Percentiles rank a stretch among this genome's conserved stretches.
These are phyloP conservation scores for Ciborinia camelliae DNA, from an alignment of 2,329 filamentous ascomycete species.

Conservation along the genomic window DNA sequence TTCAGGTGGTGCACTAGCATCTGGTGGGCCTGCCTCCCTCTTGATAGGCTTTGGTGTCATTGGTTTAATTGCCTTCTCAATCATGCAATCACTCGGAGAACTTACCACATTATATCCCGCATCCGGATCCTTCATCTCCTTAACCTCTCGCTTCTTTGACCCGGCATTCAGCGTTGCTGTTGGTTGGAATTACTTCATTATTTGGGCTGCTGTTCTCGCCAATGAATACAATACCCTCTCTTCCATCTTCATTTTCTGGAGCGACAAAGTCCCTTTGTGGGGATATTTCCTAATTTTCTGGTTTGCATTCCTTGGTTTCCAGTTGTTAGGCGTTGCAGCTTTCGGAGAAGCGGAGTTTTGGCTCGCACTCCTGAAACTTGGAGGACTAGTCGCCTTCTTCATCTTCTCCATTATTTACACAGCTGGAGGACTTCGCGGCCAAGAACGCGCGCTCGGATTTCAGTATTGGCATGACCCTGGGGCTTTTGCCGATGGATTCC, in stretches of 20 bases:
- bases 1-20: conserved; percentile 63
- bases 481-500: conserved; percentile 66
- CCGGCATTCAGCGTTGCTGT: conserved; percentile 65
- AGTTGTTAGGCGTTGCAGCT: conserved; percentile 67
- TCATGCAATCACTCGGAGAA: conserved; percentile 66
- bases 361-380: conserved; percentile 69
- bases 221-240: conserved; percentile 71
- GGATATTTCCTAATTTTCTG: conserved; percentile 72
- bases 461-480: conserved; percentile 70
- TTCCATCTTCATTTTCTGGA: conserved; percentile 65
- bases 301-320: conserved; percentile 65
- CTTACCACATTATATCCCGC: conserved; percentile 70
- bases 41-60: conserved; percentile 72
- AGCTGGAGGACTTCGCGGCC: conserved; percentile 60
- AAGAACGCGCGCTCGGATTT: conserved; percentile 59
- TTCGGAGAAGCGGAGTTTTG: conserved; percentile 81
- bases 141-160: conserved; percentile 69
- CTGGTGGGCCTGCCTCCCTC: conserved; percentile 67
- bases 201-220: conserved; percentile 48
- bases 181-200: conserved; percentile 44
- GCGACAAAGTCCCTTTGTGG: conserved; percentile 57
- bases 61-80: conserved; percentile 60
- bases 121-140: conserved; percentile 66
- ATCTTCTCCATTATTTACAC: conserved; percentile 71
- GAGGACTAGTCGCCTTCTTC: conserved; percentile 68